Base-by-base conservation (phyloP, 1,139 yeast species). In the Candida gigantensis region DNA sequence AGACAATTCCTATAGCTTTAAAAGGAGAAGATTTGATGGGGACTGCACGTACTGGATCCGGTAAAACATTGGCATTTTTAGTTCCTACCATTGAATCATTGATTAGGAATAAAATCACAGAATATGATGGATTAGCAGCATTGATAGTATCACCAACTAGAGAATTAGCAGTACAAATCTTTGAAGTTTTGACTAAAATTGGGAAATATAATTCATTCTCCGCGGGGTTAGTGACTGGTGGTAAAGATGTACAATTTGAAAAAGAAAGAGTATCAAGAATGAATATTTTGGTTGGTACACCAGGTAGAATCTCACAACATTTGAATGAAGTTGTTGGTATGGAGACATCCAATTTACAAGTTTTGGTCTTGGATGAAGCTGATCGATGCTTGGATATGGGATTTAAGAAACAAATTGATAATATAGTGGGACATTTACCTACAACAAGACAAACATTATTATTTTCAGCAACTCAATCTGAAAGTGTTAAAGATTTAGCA, bases 311-410 rank as follows among this genome's bases (percentile, higher is more conserved):
- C 13, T 69, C 95, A 28, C 98, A 92, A 57, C 98, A 92, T 60
- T 77, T 94, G 79, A 96, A 92, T 57, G 96, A 92, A 58, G 81
- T 96, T 5, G 84, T 86, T 4, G 94, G 94, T 0, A 74, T 94
- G 59, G 95, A 87, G 50, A 67, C 87, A 6, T 70, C 83, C 15
- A 89, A 88, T 53, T 63, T 92, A 42, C 95, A 90, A 58, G 76
- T 84, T 50, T 65, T 92, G 34, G 94, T 92, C 0, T 64, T 92
- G 38, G 99, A 92, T 59, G 99, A 92, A 62, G 98, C 98, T 0
- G 99, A 92, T 57, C 72, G 98, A 50, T 88, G 95, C 54, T 68
- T 92, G 48, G 99, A 92, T 61, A 88, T 92, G 96, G 98, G 98
- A 6, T 92, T 92, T 71, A 84, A 83, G 56, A 81, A 81, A 52